Base-by-base conservation (phyloP, 2,329 filamentous ascomycete genomes). In the Fusarium newnesense region DNA sequence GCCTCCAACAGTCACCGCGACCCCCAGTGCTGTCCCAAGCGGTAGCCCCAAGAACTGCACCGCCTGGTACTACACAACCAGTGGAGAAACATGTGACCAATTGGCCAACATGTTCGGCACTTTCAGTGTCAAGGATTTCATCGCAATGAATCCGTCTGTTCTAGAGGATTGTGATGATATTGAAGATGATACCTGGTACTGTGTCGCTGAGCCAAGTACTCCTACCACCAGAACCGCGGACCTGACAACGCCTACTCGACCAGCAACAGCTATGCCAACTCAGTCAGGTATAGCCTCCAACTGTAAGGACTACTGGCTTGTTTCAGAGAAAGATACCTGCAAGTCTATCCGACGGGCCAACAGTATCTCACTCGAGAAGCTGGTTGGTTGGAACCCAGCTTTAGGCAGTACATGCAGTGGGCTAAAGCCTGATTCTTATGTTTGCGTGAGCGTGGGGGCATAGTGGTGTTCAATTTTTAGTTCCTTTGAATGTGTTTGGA, bases 241-340 rank as follows among this genome's bases (percentile, higher is more conserved):
- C 2, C 0, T 43, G 9, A 21, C 19, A 19, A n/a, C 26, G 0
- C n/a, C 52, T 1, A 19, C 18, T 0, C 21, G 5, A 1, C 52
- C 3, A 0, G 3, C 11, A n/a, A 47, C 42, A 1, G 21, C 8
- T 0, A 47, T 47, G n/a, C 52, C 50, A 7, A 62, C 60, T 4
- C 60, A 62, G 1, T n/a, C 50, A 2, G 3, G 4, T 0, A 2
- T 46, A 8, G 0, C 34, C 2, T 19, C 60, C 0, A 9, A 49
- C 0, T 63, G 53, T 1, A 30, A 34, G 0, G 19, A 36, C 0
- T 24, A 59, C 5, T 59, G 53, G 53, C 19, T 63, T 1, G 67
- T 67, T 12, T 67, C 52, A 0, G 7, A 36, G 7, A 47, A 32
- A 5, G 63, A 69, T 26, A 69, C 52, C 0, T 69, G 67, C n/a